These are phyloP conservation scores for Aspergillus sp. DNA, from an alignment of 2,329 filamentous ascomycete species.

Conservation along the genomic window DNA sequence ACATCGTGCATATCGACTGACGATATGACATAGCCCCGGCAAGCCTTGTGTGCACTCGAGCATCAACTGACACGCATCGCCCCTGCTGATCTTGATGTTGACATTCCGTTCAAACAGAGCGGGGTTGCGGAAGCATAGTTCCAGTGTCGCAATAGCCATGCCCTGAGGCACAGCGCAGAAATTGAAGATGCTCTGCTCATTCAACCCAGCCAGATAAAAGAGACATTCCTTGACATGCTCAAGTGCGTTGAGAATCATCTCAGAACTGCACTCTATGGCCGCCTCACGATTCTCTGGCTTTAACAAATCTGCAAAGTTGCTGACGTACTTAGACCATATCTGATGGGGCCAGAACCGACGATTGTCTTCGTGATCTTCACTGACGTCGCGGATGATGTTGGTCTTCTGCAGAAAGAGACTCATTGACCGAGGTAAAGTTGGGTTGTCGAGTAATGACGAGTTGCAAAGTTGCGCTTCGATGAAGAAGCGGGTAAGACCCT, in stretches of 20 bases:
- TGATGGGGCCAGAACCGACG: constrained; percentile 93
- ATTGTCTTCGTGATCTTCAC: constrained; percentile 84
- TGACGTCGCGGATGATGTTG: constrained; percentile 95
- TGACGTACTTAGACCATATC: constrained; percentile 95
- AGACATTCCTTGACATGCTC: constrained; percentile 87
- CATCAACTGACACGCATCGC: constrained; percentile 90
- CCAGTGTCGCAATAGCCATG: constrained; percentile 96
- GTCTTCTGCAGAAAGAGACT: constrained; percentile 96
- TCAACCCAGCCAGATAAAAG: constrained; percentile 92
- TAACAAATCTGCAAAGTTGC: constrained; percentile 87
- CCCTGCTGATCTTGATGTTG: constrained; percentile 89
- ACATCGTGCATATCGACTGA: too few species aligned
- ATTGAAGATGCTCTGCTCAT: constrained; percentile 98
- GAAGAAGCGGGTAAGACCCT: constrained; percentile 87
- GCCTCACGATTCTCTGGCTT: constrained; percentile 73
- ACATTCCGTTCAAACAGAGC: constrained; percentile 75
- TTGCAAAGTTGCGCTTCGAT: constrained; percentile 86
- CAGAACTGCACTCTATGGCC: constrained; percentile 82
- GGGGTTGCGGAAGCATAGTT: constrained; percentile 91
- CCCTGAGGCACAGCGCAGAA: constrained; percentile 95
- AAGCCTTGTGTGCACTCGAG: constrained; percentile 89
- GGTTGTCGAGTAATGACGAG: constrained; percentile 74
- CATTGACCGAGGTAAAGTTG: constrained; percentile 89
- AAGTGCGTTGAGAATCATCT: constrained; percentile 91
- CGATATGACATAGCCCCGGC: constrained; percentile 20